Base-by-base conservation (phyloP, 768 basidiomycete genomes). In the Cystobasidium tubakii region DNA sequence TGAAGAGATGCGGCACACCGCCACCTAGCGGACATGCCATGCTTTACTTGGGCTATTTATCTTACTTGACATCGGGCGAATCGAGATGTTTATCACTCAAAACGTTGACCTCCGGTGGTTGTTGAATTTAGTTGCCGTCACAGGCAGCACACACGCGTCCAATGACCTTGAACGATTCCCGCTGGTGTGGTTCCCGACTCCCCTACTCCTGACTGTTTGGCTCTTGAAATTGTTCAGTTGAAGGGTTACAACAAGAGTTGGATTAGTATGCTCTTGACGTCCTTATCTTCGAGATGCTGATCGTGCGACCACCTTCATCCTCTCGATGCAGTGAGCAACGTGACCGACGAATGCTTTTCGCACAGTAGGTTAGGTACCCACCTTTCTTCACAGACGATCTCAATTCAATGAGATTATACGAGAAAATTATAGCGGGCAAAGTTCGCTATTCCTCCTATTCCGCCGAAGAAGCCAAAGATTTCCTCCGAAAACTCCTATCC, bases 211-310 rank as follows among this genome's bases (percentile, higher is more conserved):
- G 92, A 94, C 82, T 98, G 98, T 80, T 87, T 99, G 36, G 96
- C 96, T 1, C 96, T 96, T 12, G 96, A 99, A 82, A 96, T 99
- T 73, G 96, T 99, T 60, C 90, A 95, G 80, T 93, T 91, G 7
- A 92, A 96, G 76, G 96, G 96, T 17, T 95, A 99, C 82, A 94
- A 94, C 39, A 97, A 97, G 82, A 92, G 93, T 21, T 95, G 1
- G 96, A 98, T 81, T 98, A 94, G 95, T 99, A 95, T 93, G 95
- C 96, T 9, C 90, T 94, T 78, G 96, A 96, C 29, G 91, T 98
- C 46, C 84, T 99, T 50, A 92, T 91, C 82, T 99, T 95, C 80
- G 96, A 99, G 81, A 98, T 98, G 96, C 86, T 99, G 91, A 76
- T 78, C n/a, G 27, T 12, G 76, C 64, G 4, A 17, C 25, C 42